Base-by-base conservation (phyloP, 805 yeast genomes). In the Candida tibetensis region DNA sequence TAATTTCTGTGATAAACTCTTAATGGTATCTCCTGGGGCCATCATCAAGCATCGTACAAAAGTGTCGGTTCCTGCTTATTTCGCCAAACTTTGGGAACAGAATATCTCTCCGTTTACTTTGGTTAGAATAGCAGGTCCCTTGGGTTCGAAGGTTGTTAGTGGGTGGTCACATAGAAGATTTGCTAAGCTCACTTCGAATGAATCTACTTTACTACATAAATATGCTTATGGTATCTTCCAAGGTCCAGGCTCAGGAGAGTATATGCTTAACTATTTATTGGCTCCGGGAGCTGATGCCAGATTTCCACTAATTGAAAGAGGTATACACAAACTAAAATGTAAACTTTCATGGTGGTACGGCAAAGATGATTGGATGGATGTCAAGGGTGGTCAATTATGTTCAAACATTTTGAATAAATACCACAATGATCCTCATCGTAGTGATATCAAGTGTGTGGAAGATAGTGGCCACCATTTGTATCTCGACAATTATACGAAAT, bases 231-330 rank as follows among this genome's bases (percentile, higher is more conserved):
- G 81, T 3, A 86, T 90, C 9, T 93, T 93, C 69, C 85, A 82
- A 47, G 82, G 86, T 5, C 77, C 72, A 3, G 99, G 99, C 0
- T 85, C 95, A 0, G 98, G 98, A 5, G 99, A 91, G 62, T 91
- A 91, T 57, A 81, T 91, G 70, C 67, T 93, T 47, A 85, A 87
- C 48, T 85, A 83, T 53, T 68, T 89, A 14, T 64, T 91, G 17
- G 90, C 87, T 0, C 95, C 96, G 5, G 99, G 98, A 3, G 98
- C 95, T 0, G 77, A 79, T 34, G 95, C 97, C 1, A 69, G 96
- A 44, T 65, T 74, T 49, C 95, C 98, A 1, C 64, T 91, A 37
- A 47, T 60, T 4, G 69, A 66, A 13, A 59, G 85, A 15, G 70
- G 66, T 2, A 69, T 83, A 10, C 61, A 73, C 21, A 62, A 70